Evolutionary conservation across 2,329 filamentous ascomycete species (phyloP).

Genomic region (Botryotinia globosa): DNA sequence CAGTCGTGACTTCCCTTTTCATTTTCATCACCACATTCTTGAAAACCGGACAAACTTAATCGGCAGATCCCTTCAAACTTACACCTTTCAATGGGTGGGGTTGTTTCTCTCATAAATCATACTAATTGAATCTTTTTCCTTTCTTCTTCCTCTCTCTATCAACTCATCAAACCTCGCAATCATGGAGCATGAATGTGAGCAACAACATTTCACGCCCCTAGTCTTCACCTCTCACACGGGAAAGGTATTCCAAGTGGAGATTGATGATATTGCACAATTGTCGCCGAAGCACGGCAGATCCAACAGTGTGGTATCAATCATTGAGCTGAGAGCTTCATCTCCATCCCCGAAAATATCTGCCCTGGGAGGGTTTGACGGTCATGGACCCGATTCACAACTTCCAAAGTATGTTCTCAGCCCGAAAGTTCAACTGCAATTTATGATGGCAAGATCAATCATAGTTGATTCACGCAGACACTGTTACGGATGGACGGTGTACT

Average conservation of each 20-base stretch:
- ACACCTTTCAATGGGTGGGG: neutral
- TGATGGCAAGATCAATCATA: neutral
- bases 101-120: neutral
- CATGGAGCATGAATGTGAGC: conserved; percentile 17
- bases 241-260: conserved; percentile 23
- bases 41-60: neutral
- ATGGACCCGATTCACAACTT: neutral
- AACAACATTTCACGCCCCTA: conserved; percentile 10
- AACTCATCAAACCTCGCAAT: neutral
- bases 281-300: conserved; percentile 8
- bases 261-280: conserved; percentile 6
- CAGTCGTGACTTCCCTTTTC: conserved; percentile 6
- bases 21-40: neutral
- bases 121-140: neutral
- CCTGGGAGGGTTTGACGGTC: conserved; percentile 1
- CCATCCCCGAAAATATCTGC: neutral
- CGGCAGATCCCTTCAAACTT: fast-evolving
- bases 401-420: neutral
- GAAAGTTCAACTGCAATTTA: neutral
- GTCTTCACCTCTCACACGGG: conserved; percentile 23
- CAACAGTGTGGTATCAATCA: conserved; percentile 4
- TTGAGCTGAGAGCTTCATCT: conserved; percentile 7
- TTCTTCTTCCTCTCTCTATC: neutral
- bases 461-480: neutral
- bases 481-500: neutral